Evolutionary conservation across 768 basidiomycete species (phyloP).

Genomic region (Rhizopogon vinicolor): DNA sequence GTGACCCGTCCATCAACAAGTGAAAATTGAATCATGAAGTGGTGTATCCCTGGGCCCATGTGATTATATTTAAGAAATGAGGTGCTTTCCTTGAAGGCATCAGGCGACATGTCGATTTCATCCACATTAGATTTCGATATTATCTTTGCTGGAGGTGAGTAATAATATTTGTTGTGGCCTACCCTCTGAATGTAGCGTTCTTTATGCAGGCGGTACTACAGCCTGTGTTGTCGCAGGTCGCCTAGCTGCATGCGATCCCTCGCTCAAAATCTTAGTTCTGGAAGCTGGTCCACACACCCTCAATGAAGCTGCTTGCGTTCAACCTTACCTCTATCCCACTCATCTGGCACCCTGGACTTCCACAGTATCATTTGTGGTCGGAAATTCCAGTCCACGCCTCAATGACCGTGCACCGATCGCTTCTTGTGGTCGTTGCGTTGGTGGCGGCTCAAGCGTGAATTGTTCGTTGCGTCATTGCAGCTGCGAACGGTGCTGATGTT

Average conservation of each 20-base stretch:
- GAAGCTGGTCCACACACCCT: constrained; percentile 23
- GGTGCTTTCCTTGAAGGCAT: too few relatives aligned
- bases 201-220: constrained; percentile 27
- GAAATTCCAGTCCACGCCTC: constrained; percentile 12
- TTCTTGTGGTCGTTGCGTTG: constrained; percentile 20
- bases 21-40: too few relatives aligned
- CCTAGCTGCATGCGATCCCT: constrained; percentile 20
- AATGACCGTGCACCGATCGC: constrained; percentile 11
- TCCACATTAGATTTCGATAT: constrained; percentile 34
- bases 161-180: background rate
- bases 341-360: constrained; percentile 14
- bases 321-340: constrained; percentile 16
- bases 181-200: constrained; percentile 1
- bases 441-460: constrained; percentile 41
- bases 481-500: background rate
- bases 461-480: constrained; percentile 31
- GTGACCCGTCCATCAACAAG: too few relatives aligned
- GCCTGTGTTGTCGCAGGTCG: constrained; percentile 29
- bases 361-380: constrained; percentile 11
- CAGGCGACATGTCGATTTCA: constrained; percentile 5
- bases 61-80: too few relatives aligned
- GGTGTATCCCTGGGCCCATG: too few relatives aligned
- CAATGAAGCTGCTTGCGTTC: constrained; percentile 13
- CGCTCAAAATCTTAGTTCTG: constrained; percentile 22
- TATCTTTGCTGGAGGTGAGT: constrained; percentile 53